phyloP scores from a whole-genome alignment of 495 filamentous ascomycete species.

The Entonaema liquescens region DNA sequence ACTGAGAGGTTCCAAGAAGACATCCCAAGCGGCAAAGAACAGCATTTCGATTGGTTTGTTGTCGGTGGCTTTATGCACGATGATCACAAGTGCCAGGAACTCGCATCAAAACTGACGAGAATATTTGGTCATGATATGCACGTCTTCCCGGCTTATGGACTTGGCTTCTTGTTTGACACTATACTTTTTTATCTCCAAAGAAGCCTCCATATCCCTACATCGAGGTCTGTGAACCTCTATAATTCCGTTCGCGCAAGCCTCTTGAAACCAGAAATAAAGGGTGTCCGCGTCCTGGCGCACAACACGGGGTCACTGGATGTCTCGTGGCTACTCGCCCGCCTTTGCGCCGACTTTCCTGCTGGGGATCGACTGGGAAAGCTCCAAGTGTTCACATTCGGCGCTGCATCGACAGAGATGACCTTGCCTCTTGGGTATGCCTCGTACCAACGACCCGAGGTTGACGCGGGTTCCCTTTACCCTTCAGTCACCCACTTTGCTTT shows the following conservation, averaged over 20 bases:
- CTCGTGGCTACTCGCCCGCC: slow-evolving; percentile 46
- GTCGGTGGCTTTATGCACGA: slow-evolving; percentile 43
- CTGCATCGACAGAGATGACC: slow-evolving; percentile 51
- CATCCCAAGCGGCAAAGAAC: slow-evolving; percentile 33
- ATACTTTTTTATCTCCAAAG: slow-evolving; percentile 45
- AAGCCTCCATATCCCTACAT: slow-evolving; percentile 41
- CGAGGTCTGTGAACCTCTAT: slow-evolving; percentile 43
- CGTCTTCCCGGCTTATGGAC: slow-evolving; percentile 44
- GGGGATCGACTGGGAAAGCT: slow-evolving; percentile 48
- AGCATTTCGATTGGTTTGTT: slow-evolving; percentile 51
- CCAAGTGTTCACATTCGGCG: slow-evolving; percentile 56
- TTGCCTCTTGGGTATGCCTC: slow-evolving; percentile 44
- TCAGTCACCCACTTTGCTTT: slow-evolving; percentile 52
- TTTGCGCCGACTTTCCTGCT: slow-evolving; percentile 51
- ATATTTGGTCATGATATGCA: slow-evolving; percentile 51
- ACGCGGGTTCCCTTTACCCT: slow-evolving; percentile 13
- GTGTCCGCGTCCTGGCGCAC: slow-evolving; percentile 52
- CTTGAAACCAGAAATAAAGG: slow-evolving; percentile 45
- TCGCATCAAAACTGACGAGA: slow-evolving; percentile 42
- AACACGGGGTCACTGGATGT: slow-evolving; percentile 46
- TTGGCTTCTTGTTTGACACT: slow-evolving; percentile 47
- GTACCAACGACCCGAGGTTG: slow-evolving; percentile 12
- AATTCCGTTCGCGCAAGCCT: slow-evolving; percentile 46
- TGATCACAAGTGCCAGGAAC: slow-evolving; percentile 27
- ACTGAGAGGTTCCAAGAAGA: slow-evolving; percentile 40